phyloP scores from a whole-genome alignment of 139 green algal genomes.

The Desmodesmus armatus region DNA sequence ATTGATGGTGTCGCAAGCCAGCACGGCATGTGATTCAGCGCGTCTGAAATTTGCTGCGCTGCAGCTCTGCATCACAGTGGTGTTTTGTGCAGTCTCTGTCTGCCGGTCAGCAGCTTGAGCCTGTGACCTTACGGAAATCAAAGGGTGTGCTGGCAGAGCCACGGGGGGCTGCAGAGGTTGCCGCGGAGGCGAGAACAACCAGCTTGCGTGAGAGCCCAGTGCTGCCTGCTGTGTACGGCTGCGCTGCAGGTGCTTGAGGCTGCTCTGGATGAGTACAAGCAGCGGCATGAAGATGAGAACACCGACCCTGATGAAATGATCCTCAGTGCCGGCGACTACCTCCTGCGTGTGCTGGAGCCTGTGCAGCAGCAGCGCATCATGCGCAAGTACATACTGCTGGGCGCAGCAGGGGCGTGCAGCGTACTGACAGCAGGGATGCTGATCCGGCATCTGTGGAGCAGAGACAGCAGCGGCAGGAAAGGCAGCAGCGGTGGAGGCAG shows the following conservation, averaged over 20 bases:
- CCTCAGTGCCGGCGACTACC: slow-evolving; percentile 56
- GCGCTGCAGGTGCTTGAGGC: slow-evolving; percentile 45
- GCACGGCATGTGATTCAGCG: neutral
- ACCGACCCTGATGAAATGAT: slow-evolving; percentile 64
- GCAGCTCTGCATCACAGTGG: neutral
- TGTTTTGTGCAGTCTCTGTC: neutral
- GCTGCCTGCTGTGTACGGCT: neutral
- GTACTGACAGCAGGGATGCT: neutral
- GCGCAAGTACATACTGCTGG: slow-evolving; percentile 1
- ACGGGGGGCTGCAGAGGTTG: neutral
- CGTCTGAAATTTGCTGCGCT: no score
- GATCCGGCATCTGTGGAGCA: neutral
- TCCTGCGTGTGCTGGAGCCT: slow-evolving; percentile 46
- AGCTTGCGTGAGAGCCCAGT: no score
- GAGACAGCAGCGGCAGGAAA: neutral
- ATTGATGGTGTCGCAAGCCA: neutral
- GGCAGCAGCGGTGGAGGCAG: neutral
- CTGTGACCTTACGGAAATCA: neutral
- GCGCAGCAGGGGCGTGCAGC: neutral
- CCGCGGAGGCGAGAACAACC: neutral
- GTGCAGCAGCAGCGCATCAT: slow-evolving; percentile 28
- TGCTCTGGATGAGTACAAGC: slow-evolving; percentile 32
- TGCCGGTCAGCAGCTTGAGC: neutral
- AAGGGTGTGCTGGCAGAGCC: neutral
- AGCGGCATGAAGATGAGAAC: slow-evolving; percentile 21